These are phyloP conservation scores for Ambrosia hybrid DNA, from an alignment of 140 eudicot species.

Conservation along the genomic window DNA sequence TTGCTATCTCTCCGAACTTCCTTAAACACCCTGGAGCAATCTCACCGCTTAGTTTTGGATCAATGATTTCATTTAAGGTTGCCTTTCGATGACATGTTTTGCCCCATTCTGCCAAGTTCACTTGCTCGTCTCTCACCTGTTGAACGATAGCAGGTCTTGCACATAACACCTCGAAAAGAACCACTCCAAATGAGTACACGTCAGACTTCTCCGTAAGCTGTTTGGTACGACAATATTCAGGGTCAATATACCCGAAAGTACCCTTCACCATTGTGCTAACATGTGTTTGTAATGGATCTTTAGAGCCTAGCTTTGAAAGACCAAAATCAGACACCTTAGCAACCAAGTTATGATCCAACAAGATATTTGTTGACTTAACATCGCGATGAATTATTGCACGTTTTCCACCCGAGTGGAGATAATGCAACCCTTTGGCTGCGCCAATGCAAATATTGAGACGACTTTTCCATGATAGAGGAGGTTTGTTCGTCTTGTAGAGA, in stretches of 20 bases:
- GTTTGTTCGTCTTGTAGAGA: conserved; percentile 28
- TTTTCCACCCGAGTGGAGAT: too few relatives aligned
- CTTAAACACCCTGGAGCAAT: conserved; percentile 9
- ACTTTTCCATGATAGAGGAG: too few relatives aligned
- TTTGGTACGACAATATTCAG: background rate
- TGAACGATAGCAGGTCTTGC: too few relatives aligned
- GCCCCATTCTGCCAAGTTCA: conserved; percentile 48
- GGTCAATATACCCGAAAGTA: conserved; percentile 45
- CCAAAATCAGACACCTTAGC: conserved; percentile 17
- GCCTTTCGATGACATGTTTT: conserved; percentile 22
- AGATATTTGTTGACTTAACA: background rate
- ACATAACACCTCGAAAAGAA: too few relatives aligned
- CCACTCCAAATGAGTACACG: too few relatives aligned
- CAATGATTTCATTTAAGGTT: conserved; percentile 31
- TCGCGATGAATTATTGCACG: conserved; percentile 42
- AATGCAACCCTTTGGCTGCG: too few relatives aligned
- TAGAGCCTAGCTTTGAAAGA: conserved; percentile 41
- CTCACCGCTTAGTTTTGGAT: conserved; percentile 9
- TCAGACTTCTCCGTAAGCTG: too few relatives aligned
- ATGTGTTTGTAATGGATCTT: conserved; percentile 18
- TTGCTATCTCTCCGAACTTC: conserved; percentile 22
- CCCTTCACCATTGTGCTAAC: conserved; percentile 49
- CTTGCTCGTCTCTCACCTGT: conserved; percentile 23
- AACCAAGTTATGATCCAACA: too few relatives aligned
- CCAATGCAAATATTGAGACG: too few relatives aligned